Evolutionary conservation across 2,329 filamentous ascomycete species (phyloP), one percentile per base, ranked within the genome.

Genomic region (Aureobasidium sp.): DNA sequence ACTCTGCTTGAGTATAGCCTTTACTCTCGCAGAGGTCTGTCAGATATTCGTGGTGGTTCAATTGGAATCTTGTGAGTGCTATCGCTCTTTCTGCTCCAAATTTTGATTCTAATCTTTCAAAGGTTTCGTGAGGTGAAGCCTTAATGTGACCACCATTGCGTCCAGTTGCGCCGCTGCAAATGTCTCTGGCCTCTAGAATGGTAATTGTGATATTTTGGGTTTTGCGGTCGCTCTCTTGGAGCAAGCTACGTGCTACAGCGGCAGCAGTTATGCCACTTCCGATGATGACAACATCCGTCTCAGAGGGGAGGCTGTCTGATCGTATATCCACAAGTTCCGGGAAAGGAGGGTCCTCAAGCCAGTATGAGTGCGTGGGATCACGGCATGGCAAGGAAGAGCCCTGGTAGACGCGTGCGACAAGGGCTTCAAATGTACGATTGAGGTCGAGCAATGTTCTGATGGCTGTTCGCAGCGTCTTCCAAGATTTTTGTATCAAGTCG

Each of bases 91-190:
- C 52, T 3, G 12, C 11, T 7, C 52, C 52, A 6, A 44, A 44
- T 9, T 34, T 44, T 12, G 22, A 4, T 15, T 56, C 39, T 6
- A 56, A 5, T 4, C 22, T 22, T 8, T 17, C 39, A 7, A 56
- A 56, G 1, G 39, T 15, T 20, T 56, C 52, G 3, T 56, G 39
- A 2, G 52, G 52, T 34, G 39, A 42, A 14, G n/a, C 37, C 52
- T 75, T 74, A 34, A 79, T 55, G 64, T 79, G 77, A 0, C 77
- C 77, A 69, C 78, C 78, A 66, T 79, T 79, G 22, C 76, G 72
- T 8, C 74, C 77, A 27, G 76, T 79, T 2, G 78, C 78, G 5
- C 77, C 77, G 17, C 75, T 79, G 62, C 76, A 78, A 1, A 70
- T 71, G 59, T 73, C 68, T 25, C 76, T 67, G 1, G 75, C 75